Percentiles rank a stretch among this genome's conserved stretches.
Conservation (phyloP, 2,329 filamentous ascomycete genomes). For the Escovopsis weberi region DNA sequence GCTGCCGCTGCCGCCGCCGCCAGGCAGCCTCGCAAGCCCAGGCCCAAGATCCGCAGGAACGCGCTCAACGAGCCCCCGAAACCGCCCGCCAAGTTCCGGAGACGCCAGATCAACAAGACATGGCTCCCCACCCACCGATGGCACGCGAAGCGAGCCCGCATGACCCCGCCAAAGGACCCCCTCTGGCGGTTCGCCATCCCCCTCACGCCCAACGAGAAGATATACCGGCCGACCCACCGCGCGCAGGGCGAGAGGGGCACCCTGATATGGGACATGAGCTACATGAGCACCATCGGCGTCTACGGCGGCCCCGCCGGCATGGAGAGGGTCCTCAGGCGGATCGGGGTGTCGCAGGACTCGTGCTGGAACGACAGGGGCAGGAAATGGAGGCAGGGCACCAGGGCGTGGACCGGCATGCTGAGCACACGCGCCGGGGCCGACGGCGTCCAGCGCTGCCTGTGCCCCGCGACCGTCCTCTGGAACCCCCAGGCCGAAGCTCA, state of each 20-base stretch:
- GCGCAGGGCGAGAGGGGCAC: conserved; percentile 61
- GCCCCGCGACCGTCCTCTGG: conserved; percentile 65
- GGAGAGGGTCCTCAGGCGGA: conserved; percentile 46
- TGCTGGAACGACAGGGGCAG: conserved; percentile 48
- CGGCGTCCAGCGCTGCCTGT: conserved; percentile 39
- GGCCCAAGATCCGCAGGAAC: conserved; percentile 57
- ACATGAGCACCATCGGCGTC: conserved; percentile 73
- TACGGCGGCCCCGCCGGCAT: conserved; percentile 53
- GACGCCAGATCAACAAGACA: conserved; percentile 75
- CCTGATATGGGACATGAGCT: conserved; percentile 87
- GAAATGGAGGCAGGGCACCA: conserved; percentile 51
- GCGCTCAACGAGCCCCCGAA: conserved; percentile 44
- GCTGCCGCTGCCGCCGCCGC: conserved; percentile 7
- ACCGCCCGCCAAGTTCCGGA: conserved; percentile 57
- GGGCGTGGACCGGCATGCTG: conserved; percentile 35
- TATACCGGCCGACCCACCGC: conserved; percentile 76
- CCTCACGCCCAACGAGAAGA: conserved; percentile 75
- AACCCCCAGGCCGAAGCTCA: conserved; percentile 26
- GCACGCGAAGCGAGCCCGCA: conserved; percentile 81
- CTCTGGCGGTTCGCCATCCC: conserved; percentile 88
- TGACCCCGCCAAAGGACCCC: conserved; percentile 65
- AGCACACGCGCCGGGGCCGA: conserved; percentile 11
- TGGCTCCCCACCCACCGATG: conserved; percentile 93
- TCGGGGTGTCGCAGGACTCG: conserved; percentile 47
- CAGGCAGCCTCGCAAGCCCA: conserved; percentile 17